Conservation (phyloP, 2,329 filamentous ascomycete species). For the Geosmithia morbida region DNA sequence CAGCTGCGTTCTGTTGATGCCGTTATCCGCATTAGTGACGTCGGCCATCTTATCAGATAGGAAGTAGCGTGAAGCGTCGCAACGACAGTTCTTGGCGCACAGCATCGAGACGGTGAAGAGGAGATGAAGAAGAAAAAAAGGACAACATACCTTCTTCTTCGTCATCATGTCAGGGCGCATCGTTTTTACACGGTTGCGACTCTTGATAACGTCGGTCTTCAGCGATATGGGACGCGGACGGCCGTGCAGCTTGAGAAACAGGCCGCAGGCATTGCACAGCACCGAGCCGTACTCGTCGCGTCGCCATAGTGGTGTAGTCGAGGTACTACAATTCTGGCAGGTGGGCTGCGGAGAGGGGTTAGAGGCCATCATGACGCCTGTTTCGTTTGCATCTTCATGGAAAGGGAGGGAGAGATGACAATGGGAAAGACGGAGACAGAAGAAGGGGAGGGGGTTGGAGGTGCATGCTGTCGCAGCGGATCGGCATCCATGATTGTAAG, state of each 20-base stretch:
- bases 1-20: not conserved
- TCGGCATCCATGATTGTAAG: conserved; percentile 2
- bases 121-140: not conserved
- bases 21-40: not conserved
- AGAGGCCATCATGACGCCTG: conserved; percentile 33
- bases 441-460: not conserved
- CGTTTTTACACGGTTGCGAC: conserved; percentile 93
- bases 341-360: conserved; percentile 68
- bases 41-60: not conserved
- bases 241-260: conserved; percentile 94
- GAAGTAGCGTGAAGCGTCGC: not conserved
- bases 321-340: conserved; percentile 92
- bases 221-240: conserved; percentile 86
- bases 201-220: conserved; percentile 99
- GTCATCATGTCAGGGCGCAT: conserved; percentile 62
- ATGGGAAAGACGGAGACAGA: not conserved
- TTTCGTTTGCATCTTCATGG: conserved; percentile 2
- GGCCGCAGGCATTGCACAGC: conserved; percentile 94
- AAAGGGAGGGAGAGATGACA: conserved; percentile 9
- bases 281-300: conserved; percentile 92
- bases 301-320: conserved; percentile 92
- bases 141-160: conserved; percentile 59
- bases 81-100: not conserved
- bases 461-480: not conserved
- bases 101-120: not conserved